Percentiles rank a stretch among this genome's conserved stretches.
These are phyloP conservation scores for Zygnema cylindricum DNA, from an alignment of 139 green algal genomes.

Conservation along the genomic window DNA sequence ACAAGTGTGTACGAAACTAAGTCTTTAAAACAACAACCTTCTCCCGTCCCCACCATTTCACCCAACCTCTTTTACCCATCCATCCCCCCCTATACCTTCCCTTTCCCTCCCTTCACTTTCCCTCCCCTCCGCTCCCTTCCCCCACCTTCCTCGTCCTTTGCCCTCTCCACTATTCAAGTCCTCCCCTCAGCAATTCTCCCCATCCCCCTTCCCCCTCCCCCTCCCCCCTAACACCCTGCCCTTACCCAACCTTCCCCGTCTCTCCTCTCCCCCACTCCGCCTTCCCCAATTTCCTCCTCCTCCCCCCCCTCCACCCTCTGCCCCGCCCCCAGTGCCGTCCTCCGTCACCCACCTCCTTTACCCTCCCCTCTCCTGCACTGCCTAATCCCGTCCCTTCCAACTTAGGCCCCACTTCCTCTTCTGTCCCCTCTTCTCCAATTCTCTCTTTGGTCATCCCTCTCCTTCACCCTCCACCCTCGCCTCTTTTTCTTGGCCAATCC, in stretches of 20 bases:
- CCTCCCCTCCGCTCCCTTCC: too few relatives aligned
- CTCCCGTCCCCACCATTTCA: too few relatives aligned
- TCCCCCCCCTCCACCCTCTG: conserved; percentile 17
- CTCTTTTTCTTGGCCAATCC: not conserved
- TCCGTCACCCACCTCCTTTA: not conserved
- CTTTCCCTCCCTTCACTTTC: too few relatives aligned
- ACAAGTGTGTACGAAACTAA: too few relatives aligned
- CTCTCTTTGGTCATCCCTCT: not conserved
- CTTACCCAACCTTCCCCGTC: conserved; percentile 4
- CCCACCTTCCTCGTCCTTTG: too few relatives aligned
- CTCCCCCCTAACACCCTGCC: conserved; percentile 12
- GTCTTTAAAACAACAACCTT: too few relatives aligned
- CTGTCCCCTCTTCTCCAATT: not conserved
- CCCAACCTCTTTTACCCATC: too few relatives aligned
- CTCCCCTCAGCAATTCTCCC: not conserved
- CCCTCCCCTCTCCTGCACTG: conserved; percentile 9
- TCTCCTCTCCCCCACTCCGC: conserved; percentile 13
- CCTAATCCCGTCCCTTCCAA: not conserved
- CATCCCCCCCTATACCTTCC: too few relatives aligned
- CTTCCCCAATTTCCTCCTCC: conserved; percentile 4
- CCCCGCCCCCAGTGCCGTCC: conserved; percentile 13
- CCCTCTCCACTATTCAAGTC: too few relatives aligned
- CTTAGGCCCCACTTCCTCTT: not conserved
- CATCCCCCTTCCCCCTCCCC: conserved; percentile 20
- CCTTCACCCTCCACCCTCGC: conserved; percentile 13